Conservation (phyloP, 106 monocot species). For the Allium cepa region DNA sequence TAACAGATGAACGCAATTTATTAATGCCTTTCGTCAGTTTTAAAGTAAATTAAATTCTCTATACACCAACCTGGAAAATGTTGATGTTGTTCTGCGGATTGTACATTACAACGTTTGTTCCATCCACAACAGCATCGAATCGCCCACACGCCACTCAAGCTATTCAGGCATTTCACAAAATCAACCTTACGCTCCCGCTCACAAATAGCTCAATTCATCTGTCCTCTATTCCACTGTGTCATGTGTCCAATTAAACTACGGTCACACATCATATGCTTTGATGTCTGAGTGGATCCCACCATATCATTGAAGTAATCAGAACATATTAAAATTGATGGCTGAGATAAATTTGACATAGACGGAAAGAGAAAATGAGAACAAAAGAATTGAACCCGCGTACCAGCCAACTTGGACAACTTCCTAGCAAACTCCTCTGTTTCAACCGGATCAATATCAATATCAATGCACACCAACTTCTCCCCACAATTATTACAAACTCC, state of each 20-base stretch:
- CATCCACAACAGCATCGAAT: conserved; percentile 96
- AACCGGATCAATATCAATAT: conserved; percentile 79
- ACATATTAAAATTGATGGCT: no score
- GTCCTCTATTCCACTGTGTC: no score
- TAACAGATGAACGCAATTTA: conserved; percentile 29
- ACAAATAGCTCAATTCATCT: conserved; percentile 8
- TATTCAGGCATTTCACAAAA: conserved; percentile 43
- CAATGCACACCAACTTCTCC: conserved; percentile 75
- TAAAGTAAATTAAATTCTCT: neutral
- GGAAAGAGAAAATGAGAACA: no score
- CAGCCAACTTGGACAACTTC: conserved; percentile 31
- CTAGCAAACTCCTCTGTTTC: conserved; percentile 75
- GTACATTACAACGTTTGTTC: conserved; percentile 81
- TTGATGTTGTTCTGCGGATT: conserved; percentile 64
- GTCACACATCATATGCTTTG: no score
- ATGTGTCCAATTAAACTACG: no score
- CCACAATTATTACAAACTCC: conserved; percentile 65
- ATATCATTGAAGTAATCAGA: no score
- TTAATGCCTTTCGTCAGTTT: neutral
- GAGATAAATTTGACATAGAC: no score
- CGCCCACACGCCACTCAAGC: conserved; percentile 70
- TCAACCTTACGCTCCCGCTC: conserved; percentile 45
- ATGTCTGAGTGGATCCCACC: no score
- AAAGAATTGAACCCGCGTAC: no score
- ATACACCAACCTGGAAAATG: conserved; percentile 52